A percentile compares a stretch with the other conserved stretches of the same genome.
phyloP scores from a whole-genome alignment of 2,329 filamentous ascomycete genomes.

The Pseudogymnoascus sp. region DNA sequence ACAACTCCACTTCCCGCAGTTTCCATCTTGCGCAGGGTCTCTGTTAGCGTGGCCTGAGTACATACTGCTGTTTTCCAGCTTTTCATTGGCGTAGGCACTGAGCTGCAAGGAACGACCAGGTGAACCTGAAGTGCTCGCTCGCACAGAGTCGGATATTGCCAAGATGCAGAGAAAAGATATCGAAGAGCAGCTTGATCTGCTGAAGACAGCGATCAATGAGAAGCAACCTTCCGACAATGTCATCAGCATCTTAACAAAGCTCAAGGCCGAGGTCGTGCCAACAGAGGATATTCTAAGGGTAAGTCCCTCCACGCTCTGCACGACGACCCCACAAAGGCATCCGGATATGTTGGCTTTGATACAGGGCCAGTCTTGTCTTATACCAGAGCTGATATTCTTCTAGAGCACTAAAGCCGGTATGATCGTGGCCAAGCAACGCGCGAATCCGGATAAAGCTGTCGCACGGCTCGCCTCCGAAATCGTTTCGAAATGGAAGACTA shows the following conservation, averaged over 20 bases:
- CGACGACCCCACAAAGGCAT: slow-evolving; percentile 9
- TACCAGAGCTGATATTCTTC: background rate
- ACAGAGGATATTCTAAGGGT: slow-evolving; percentile 85
- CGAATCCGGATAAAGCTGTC: slow-evolving; percentile 75
- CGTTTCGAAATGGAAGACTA: slow-evolving; percentile 78
- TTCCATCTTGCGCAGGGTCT: background rate
- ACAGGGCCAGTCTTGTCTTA: background rate
- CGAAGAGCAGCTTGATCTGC: slow-evolving; percentile 63
- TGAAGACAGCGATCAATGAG: slow-evolving; percentile 68
- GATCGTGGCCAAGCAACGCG: slow-evolving; percentile 69
- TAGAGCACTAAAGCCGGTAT: slow-evolving; percentile 84
- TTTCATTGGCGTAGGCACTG: background rate
- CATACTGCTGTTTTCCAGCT: background rate
- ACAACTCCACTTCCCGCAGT: background rate
- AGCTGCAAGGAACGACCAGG: background rate
- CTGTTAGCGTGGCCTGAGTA: background rate
- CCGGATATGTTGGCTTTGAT: background rate
- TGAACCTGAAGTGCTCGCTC: background rate
- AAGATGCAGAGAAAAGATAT: slow-evolving; percentile 77
- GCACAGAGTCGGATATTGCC: background rate
- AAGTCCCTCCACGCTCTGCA: slow-evolving; percentile 28
- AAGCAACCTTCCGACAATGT: slow-evolving; percentile 68
- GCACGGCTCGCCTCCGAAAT: slow-evolving; percentile 70
- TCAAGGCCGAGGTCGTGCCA: slow-evolving; percentile 72
- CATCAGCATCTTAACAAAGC: slow-evolving; percentile 63